These are phyloP conservation scores for Pythium phragmiticola DNA, from an alignment of 352 stramenopile genomes.

Conservation along the genomic window DNA sequence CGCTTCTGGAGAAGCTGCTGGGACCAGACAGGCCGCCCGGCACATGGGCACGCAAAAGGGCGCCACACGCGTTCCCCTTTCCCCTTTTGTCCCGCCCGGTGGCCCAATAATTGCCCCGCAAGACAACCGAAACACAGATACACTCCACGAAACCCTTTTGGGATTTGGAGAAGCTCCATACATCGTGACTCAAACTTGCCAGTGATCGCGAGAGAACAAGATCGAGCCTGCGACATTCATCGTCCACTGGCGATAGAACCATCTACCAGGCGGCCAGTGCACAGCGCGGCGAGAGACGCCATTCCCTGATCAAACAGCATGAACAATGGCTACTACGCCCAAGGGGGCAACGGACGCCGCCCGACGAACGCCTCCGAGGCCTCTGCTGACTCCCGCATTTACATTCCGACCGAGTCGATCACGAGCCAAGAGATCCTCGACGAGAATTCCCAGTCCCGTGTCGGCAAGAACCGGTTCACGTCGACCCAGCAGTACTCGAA, in stretches of 20 bases:
- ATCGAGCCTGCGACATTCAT: no score
- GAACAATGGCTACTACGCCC: slow-evolving; percentile 16
- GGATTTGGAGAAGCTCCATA: no score
- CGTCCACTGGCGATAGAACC: no score
- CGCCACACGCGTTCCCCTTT: neutral
- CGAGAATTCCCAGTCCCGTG: slow-evolving; percentile 23
- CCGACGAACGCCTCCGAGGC: slow-evolving; percentile 15
- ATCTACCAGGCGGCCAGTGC: slow-evolving; percentile 1
- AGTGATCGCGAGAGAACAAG: no score
- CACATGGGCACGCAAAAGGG: neutral
- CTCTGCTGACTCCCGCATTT: slow-evolving; percentile 25
- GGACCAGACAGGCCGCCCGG: no score
- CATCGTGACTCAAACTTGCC: no score
- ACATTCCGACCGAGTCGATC: slow-evolving; percentile 25
- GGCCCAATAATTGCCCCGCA: no score
- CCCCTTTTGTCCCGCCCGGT: neutral
- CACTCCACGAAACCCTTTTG: no score
- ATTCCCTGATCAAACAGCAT: slow-evolving; percentile 7
- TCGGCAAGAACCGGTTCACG: slow-evolving; percentile 16
- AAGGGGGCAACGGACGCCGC: slow-evolving; percentile 1
- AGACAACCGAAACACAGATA: no score
- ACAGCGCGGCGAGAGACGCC: neutral
- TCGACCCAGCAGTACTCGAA: neutral
- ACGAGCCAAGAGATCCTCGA: slow-evolving; percentile 30
- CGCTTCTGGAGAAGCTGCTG: no score